A percentile compares a stretch with the other conserved stretches of the same genome.
These are phyloP conservation scores for Puccinia novopanici DNA, from an alignment of 1,284 basidiomycete genomes.

Conservation along the genomic window DNA sequence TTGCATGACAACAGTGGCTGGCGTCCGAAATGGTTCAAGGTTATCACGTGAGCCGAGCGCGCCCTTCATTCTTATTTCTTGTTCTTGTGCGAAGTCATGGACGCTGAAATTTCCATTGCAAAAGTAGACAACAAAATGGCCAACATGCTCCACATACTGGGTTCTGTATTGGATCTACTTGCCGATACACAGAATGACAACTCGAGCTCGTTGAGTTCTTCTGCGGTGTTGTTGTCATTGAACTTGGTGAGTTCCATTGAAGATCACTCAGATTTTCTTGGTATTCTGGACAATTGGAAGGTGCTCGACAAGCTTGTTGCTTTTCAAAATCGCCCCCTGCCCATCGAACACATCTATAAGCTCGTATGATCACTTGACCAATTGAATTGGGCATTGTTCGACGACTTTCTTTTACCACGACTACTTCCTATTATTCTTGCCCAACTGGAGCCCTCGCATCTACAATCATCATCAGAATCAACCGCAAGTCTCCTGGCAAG, in stretches of 20 bases:
- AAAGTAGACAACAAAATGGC: slow-evolving; percentile 7
- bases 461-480: not conserved
- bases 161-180: slow-evolving; percentile 16
- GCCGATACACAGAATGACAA: not conserved
- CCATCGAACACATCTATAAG: slow-evolving; percentile 18
- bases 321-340: slow-evolving; percentile 1
- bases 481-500: slow-evolving; percentile 43
- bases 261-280: slow-evolving; percentile 25
- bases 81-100: not conserved
- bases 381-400: slow-evolving; percentile 35
- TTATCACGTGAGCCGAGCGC: slow-evolving; percentile 25
- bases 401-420: slow-evolving; percentile 39
- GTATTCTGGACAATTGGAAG: slow-evolving; percentile 26
- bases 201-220: slow-evolving; percentile 4
- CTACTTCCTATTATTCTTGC: slow-evolving; percentile 13
- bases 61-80: not conserved
- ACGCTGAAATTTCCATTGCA: not conserved
- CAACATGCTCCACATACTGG: slow-evolving; percentile 20
- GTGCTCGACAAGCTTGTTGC: slow-evolving; percentile 26
- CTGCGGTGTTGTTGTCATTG: slow-evolving; percentile 23
- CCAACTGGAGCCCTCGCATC: slow-evolving; percentile 18
- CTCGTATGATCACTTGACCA: slow-evolving; percentile 34
- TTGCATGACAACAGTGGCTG: slow-evolving; percentile 33
- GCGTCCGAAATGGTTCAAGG: slow-evolving; percentile 44
- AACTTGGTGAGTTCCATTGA: slow-evolving; percentile 36